Evolutionary conservation across 352 stramenopile species (phyloP), one percentile per base, ranked within the genome.

Genomic region (Globisporangium ultimum): DNA sequence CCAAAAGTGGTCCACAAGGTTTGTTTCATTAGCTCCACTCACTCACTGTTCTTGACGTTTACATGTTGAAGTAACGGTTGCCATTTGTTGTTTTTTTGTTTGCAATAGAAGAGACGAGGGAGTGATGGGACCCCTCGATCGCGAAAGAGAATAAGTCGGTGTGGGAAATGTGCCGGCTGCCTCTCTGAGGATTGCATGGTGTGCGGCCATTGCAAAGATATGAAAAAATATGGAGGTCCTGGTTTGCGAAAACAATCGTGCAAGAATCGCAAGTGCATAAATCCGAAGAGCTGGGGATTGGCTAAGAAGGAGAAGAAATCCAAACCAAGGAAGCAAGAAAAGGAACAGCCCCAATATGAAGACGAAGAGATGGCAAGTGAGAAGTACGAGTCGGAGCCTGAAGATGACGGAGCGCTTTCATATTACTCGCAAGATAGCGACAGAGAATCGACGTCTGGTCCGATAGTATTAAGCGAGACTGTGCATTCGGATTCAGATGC

Each of bases 171-270:
- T 54, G 51, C 72, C 21, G 87, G 87, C 8, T 96, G 87, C 32
- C 65, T 92, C 36, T 65, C 84, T 5, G 81, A 86, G 14, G 87
- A 96, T 41, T 96, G 87, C 64, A 91, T 94, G 85, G 78, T 79
- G 58, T 96, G 87, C 60, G 85, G 81, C 0, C 85, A 94, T 38
- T 96, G 87, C 54, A 81, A 93, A 60, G 87, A 96, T 55, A 96
- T 94, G 87, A 94, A 93, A 55, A 96, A 96, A 52, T 96, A 94
- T 40, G 87, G 87, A 24, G 87, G 87, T 10, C 87, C 87, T 20
- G 87, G 87, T 5, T 68, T 94, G 55, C 84, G 87, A 0, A 96
- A 96, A 47, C 87, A 94, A 52, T 96, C 84, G 21, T 96, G 87
- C 69, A 96, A 93, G 58, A 80, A 87, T 20, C 78, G 86, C 24